phyloP scores from a whole-genome alignment of 2,329 filamentous ascomycete species.

The Epichloe typhina region DNA sequence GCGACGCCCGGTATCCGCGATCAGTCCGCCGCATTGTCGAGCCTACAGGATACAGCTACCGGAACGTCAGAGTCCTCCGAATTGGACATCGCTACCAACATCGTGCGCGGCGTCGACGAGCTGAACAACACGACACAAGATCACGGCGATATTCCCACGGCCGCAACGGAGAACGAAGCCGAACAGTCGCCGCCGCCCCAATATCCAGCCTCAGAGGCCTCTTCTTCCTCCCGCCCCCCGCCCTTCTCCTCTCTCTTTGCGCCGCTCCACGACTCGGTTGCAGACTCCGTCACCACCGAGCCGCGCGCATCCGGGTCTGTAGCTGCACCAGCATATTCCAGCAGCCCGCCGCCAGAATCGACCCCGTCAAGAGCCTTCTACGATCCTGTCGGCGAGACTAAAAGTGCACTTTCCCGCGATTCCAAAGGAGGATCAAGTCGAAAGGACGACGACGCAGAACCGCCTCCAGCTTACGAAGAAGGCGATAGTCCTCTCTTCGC shows the following conservation, averaged over 20 bases:
- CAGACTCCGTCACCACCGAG: conserved; percentile 15
- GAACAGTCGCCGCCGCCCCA: conserved; percentile 43
- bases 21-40: conserved; percentile 26
- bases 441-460: conserved; percentile 76
- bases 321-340: conserved; percentile 42
- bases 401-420: conserved; percentile 70
- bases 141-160: conserved; percentile 10
- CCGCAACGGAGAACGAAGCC: conserved; percentile 14
- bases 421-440: conserved; percentile 62
- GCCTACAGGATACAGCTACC: conserved; percentile 18
- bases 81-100: conserved; percentile 19
- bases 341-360: conserved; percentile 23
- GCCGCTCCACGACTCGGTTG: conserved; percentile 21
- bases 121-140: conserved; percentile 11
- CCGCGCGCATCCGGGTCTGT: conserved; percentile 23
- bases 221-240: conserved; percentile 38
- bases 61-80: conserved; percentile 22
- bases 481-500: conserved; percentile 82
- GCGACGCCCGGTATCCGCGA: conserved; percentile 9
- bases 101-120: conserved; percentile 14
- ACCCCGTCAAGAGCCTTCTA: conserved; percentile 27
- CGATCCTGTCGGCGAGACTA: conserved; percentile 57
- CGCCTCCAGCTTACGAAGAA: conserved; percentile 92
- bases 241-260: conserved; percentile 49
- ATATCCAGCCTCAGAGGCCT: conserved; percentile 44